Base-by-base conservation (phyloP, 768 basidiomycete genomes). In the Gelatoporia subvermispora region DNA sequence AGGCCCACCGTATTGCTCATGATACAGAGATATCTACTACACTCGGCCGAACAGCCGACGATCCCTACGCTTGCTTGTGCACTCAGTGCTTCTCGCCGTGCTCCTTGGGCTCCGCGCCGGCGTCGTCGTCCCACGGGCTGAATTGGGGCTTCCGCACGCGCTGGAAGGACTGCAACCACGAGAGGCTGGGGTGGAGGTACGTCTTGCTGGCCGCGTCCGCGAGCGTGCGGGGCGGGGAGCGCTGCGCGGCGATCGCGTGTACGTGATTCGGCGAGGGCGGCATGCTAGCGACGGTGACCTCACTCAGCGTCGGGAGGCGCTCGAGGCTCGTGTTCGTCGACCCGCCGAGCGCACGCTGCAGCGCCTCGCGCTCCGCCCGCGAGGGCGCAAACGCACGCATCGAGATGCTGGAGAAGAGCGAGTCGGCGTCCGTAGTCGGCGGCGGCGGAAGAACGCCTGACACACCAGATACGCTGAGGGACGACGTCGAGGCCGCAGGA, bases 301-400 rank as follows among this genome's bases (percentile, higher is more conserved):
- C 84, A 56, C 84, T 84, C 50, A 89, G 70, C 66, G 84, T 88
- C 20, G 88, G 85, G 48, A 90, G 73, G 31, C 83, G 79, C 66
- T 90, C 88, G 23, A 88, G 74, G 61, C 85, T 88, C 45, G 79
- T 73, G 65, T 88, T 88, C 41, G 81, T 75, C 50, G 84, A 84
- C 15, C 83, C 79, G 41, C 85, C 83, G 13, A 92, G 67, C n/a
- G 79, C 86, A 45, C 88, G 84, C 56, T 87, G 82, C 25, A 93
- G 75, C 43, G 77, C 89, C 66, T 90, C 85, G 37, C 90, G 86
- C 73, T 93, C 90, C 53, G 84, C 88, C 46, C 84, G 86, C 53
- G 89, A 92, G 25, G 89, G 90, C 31, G 88, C 89, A 65, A 93
- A 93, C 16, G 89, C 90, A 60, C 86, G 88, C 49, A 88, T 65